These are phyloP conservation scores for Phoenix roebelenii DNA, from an alignment of 176 grass and related monocot genomes.

Conservation along the genomic window DNA sequence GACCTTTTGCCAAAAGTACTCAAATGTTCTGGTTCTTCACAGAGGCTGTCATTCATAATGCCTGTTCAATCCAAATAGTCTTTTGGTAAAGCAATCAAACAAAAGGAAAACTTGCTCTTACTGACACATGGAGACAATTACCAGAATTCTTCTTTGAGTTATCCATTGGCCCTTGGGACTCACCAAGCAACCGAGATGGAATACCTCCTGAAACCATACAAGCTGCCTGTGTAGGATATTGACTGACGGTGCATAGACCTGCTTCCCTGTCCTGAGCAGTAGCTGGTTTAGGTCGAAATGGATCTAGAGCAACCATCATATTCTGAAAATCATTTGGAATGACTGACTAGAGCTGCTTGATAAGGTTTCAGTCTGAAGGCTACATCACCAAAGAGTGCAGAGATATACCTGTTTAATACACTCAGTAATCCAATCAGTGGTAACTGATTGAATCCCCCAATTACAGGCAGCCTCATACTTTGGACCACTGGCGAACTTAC, in stretches of 20 bases:
- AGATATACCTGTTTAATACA: conserved; percentile 62
- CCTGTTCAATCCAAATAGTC: background rate
- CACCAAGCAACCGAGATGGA: conserved; percentile 24
- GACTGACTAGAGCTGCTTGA: background rate
- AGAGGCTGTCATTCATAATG: conserved; percentile 17
- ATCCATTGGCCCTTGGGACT: conserved; percentile 11
- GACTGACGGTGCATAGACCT: conserved; percentile 47
- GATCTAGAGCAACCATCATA: conserved; percentile 46
- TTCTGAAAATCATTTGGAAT: conserved; percentile 30
- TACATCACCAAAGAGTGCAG: background rate
- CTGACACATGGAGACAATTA: conserved; percentile 14
- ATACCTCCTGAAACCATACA: conserved; percentile 26
- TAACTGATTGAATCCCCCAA: conserved; percentile 43
- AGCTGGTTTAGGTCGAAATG: conserved; percentile 49
- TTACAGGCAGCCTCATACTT: conserved; percentile 65
- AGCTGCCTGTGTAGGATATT: conserved; percentile 56
- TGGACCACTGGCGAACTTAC: conserved; percentile 58
- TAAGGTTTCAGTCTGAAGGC: conserved; percentile 1
- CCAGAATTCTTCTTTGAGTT: conserved; percentile 42
- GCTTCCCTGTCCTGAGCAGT: conserved; percentile 56
- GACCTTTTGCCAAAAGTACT: conserved; percentile 35
- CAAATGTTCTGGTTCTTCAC: conserved; percentile 31
- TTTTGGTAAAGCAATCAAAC: background rate
- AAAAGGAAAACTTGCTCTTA: background rate
- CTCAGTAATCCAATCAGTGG: conserved; percentile 74